Evolutionary conservation across 1,139 yeast species (phyloP).

Genomic region (Protomyces macrosporus): DNA sequence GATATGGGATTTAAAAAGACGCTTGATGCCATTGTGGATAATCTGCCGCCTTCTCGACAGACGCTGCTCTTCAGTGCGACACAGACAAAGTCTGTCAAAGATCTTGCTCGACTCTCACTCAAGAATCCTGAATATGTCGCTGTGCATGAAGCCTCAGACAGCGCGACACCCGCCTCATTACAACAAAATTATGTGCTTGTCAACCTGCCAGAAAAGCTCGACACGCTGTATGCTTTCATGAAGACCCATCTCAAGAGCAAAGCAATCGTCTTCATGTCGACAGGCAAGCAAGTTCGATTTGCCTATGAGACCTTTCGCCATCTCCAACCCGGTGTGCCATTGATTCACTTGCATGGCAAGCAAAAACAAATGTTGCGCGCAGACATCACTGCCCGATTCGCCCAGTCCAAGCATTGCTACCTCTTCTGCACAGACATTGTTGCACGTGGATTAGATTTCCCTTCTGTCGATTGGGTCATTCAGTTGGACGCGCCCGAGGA

Average conservation of each 20-base stretch:
- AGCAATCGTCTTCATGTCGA: constrained; percentile 80
- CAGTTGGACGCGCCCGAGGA: constrained; percentile 97
- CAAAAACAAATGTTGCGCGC: constrained; percentile 91
- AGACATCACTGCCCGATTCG: constrained; percentile 80
- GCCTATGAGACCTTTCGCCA: constrained; percentile 87
- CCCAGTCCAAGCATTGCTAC: constrained; percentile 81
- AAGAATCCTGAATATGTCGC: constrained; percentile 62
- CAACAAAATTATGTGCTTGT: constrained; percentile 76
- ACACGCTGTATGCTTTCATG: constrained; percentile 80
- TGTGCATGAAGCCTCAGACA: constrained; percentile 47
- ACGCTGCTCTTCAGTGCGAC: constrained; percentile 90
- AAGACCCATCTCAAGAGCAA: constrained; percentile 82
- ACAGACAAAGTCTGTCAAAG: constrained; percentile 79
- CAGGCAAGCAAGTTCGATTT: constrained; percentile 92
- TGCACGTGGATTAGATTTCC: constrained; percentile 95
- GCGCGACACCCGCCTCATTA: constrained; percentile 73
- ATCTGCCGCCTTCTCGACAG: constrained; percentile 75
- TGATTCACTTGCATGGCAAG: constrained; percentile 88
- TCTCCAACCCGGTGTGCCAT: constrained; percentile 91
- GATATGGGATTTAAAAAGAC: constrained; percentile 96
- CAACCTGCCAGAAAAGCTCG: constrained; percentile 73
- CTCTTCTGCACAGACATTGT: constrained; percentile 94
- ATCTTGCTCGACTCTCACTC: constrained; percentile 80
- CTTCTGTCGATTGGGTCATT: constrained; percentile 95
- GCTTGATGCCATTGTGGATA: constrained; percentile 75